A percentile compares a stretch with the other conserved stretches of the same genome.
Conservation (phyloP, 225 moss, liverwort and hornwort genomes). For the Anthoceros angustus region DNA sequence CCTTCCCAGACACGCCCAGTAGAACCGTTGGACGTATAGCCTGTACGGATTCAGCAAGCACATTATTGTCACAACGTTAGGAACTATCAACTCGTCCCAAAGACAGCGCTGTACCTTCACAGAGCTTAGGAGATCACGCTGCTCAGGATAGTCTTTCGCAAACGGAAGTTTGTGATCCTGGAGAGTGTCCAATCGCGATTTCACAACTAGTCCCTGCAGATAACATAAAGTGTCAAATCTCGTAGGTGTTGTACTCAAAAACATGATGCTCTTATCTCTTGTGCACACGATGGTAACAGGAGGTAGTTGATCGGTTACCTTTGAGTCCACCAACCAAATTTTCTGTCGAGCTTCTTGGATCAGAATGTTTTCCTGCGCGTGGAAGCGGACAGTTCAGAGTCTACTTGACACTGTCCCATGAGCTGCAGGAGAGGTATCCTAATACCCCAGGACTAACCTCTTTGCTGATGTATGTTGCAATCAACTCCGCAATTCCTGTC, state of each 20-base stretch:
- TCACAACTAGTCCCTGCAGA: constrained; percentile 50
- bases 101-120: constrained; percentile 27
- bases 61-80: neutral
- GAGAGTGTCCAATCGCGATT: constrained; percentile 40
- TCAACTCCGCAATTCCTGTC: constrained; percentile 67
- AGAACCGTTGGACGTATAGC: constrained; percentile 60
- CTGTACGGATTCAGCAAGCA: constrained; percentile 14
- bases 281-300: neutral
- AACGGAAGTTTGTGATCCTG: constrained; percentile 45
- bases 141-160: constrained; percentile 36
- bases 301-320: constrained; percentile 21
- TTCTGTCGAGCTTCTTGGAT: constrained; percentile 50
- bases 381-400: neutral
- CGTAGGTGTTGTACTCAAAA: neutral
- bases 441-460: constrained; percentile 25
- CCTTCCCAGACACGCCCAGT: constrained; percentile 68
- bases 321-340: constrained; percentile 56
- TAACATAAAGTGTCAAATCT: neutral
- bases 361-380: constrained; percentile 30
- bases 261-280: neutral
- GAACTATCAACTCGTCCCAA: neutral
- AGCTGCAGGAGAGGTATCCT: neutral
- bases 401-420: neutral
- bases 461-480: constrained; percentile 46
- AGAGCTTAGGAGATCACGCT: constrained; percentile 23